Percentiles rank a stretch among this genome's conserved stretches.
phyloP scores from a whole-genome alignment of 75 land plant genomes.

The Selaginella tamariscina region DNA sequence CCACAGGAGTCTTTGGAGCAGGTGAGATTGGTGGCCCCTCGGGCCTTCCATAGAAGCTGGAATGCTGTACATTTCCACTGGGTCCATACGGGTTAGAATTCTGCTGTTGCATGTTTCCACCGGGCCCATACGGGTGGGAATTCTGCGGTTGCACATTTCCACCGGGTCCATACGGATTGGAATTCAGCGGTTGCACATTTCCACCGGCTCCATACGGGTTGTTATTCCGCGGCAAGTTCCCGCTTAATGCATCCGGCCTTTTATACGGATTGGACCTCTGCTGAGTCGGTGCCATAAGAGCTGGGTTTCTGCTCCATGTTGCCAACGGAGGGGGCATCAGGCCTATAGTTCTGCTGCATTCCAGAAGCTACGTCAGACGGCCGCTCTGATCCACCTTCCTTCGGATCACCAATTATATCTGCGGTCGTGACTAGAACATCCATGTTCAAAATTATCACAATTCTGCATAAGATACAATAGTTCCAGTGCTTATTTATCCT shows the following conservation, averaged over 20 bases:
- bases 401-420: conserved; percentile 72
- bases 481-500: no score
- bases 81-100: no score
- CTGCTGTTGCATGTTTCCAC: no score
- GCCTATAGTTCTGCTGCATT: conserved; percentile 19
- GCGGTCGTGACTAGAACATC: conserved; percentile 41
- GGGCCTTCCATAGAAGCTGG: conserved; percentile 9
- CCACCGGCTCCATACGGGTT: no score
- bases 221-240: conserved; percentile 20
- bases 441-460: conserved; percentile 77
- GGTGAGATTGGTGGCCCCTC: conserved; percentile 15
- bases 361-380: no score
- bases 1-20: background rate
- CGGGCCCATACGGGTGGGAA: no score
- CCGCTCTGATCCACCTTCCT: conserved; percentile 16
- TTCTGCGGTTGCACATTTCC: no score
- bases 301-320: conserved; percentile 21
- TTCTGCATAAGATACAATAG: conserved; percentile 32
- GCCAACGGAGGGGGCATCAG: conserved; percentile 17
- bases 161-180: no score
- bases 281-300: background rate
- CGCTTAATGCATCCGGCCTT: conserved; percentile 14
- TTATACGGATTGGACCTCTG: background rate
- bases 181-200: no score
- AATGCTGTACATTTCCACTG: no score